Evolutionary conservation across 352 stramenopile genomes (phyloP).

Genomic region (Pythium vanterpoolii): DNA sequence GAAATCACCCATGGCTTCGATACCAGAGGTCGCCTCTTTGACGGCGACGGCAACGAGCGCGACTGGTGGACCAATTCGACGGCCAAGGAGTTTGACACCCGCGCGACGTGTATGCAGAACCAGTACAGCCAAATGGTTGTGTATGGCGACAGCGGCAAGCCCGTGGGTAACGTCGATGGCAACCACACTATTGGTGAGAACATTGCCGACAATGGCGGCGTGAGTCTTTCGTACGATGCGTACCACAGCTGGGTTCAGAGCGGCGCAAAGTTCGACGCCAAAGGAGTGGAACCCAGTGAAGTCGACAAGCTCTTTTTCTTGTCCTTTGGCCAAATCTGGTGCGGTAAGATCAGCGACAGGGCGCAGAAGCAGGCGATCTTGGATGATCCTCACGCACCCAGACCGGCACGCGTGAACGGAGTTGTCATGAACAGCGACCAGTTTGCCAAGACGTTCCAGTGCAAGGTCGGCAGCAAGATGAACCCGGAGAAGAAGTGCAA

Average conservation of each 20-base stretch:
- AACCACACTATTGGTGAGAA: constrained; percentile 67
- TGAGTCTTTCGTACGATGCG: constrained; percentile 59
- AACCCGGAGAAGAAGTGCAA: constrained; percentile 26
- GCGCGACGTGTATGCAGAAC: constrained; percentile 52
- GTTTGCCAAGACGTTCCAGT: constrained; percentile 22
- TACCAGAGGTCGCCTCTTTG: constrained; percentile 84
- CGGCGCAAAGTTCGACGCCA: background rate
- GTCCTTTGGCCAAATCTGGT: constrained; percentile 66
- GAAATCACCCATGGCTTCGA: constrained; percentile 96
- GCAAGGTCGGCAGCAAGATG: constrained; percentile 17
- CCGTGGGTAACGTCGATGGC: constrained; percentile 52
- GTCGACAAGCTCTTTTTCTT: constrained; percentile 65
- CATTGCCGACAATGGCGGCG: constrained; percentile 74
- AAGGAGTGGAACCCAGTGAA: constrained; percentile 12
- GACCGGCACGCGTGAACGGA: constrained; percentile 27
- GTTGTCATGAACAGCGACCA: constrained; percentile 26
- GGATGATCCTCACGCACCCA: constrained; percentile 41
- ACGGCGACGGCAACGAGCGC: constrained; percentile 84
- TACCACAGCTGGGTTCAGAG: constrained; percentile 40
- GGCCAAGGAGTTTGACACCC: constrained; percentile 58
- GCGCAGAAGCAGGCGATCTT: constrained; percentile 13
- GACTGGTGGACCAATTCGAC: constrained; percentile 90
- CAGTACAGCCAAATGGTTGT: constrained; percentile 54
- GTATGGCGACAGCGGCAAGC: constrained; percentile 29
- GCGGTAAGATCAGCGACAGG: constrained; percentile 41